A percentile compares a stretch with the other conserved stretches of the same genome.
Conservation (phyloP, 352 stramenopile species). For the Globisporangium mamillatum region DNA sequence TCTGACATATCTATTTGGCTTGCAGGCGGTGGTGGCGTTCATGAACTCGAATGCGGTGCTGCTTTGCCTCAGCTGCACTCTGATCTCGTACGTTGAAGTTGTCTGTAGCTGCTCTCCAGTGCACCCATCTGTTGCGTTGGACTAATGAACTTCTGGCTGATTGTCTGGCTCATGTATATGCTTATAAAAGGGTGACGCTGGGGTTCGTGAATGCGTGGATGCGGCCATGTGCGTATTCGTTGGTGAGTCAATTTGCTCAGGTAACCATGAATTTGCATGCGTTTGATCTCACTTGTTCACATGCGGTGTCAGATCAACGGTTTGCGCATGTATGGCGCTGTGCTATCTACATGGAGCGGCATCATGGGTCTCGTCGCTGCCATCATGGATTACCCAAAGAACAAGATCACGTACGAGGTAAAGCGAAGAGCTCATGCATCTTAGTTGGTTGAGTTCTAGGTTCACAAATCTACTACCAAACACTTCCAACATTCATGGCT, state of each 20-base stretch:
- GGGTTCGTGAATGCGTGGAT: slow-evolving; percentile 40
- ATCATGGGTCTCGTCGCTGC: slow-evolving; percentile 32
- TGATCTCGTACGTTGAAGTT: slow-evolving; percentile 26
- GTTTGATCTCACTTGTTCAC: background rate
- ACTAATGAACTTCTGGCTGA: background rate
- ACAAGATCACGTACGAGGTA: slow-evolving; percentile 47
- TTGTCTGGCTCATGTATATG: background rate
- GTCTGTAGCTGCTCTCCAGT: background rate
- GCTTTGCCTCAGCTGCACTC: slow-evolving; percentile 27
- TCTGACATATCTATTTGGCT: background rate
- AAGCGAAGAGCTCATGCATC: background rate
- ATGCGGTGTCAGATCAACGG: slow-evolving; percentile 38
- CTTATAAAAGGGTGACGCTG: slow-evolving; percentile 17
- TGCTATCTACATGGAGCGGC: slow-evolving; percentile 45
- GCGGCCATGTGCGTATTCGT: slow-evolving; percentile 38
- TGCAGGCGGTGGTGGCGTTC: slow-evolving; percentile 36
- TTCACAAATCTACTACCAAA: background rate
- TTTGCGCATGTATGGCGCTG: slow-evolving; percentile 38
- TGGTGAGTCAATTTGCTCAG: slow-evolving; percentile 26
- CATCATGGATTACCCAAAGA: slow-evolving; percentile 38
- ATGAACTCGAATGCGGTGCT: slow-evolving; percentile 35
- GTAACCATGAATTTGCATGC: background rate
- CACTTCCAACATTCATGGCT: background rate
- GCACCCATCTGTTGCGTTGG: background rate
- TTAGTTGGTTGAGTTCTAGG: background rate